Evolutionary conservation across 2,329 filamentous ascomycete species (phyloP).

Genomic region (Diaporthe vaccinii): DNA sequence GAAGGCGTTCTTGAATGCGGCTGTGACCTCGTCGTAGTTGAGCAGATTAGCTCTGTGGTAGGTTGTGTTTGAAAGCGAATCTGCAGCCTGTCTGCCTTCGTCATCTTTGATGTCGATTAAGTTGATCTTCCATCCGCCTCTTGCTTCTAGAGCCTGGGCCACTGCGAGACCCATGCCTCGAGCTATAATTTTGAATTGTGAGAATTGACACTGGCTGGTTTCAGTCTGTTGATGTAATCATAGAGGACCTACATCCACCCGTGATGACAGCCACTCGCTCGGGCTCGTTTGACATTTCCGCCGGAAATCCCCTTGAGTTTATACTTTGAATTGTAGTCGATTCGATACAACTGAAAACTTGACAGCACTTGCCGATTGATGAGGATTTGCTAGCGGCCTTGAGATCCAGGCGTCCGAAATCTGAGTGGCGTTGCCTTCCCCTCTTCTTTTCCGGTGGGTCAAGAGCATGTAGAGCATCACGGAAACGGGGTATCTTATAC

Average conservation of each 20-base stretch:
- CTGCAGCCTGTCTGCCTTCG: conserved; percentile 49
- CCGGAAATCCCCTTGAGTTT: rapidly evolving
- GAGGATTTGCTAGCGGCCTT: neutral
- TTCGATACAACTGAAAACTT: rapidly evolving
- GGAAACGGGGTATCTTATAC: conserved; percentile 29
- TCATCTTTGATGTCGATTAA: conserved; percentile 55
- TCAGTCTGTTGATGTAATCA: neutral
- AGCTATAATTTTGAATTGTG: conserved; percentile 45
- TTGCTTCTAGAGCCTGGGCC: conserved; percentile 53
- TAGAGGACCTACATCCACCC: conserved; percentile 26
- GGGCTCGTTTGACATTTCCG: neutral
- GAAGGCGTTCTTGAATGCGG: conserved; percentile 55
- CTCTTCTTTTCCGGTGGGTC: conserved; percentile 12
- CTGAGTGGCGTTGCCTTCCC: neutral
- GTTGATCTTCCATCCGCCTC: conserved; percentile 55
- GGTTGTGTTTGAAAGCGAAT: conserved; percentile 46
- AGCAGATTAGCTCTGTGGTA: conserved; percentile 56
- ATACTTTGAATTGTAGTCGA: too few species aligned
- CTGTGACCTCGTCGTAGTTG: conserved; percentile 47
- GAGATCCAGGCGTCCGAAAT: neutral
- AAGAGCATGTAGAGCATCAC: neutral
- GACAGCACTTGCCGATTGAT: too few species aligned
- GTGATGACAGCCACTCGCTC: conserved; percentile 32
- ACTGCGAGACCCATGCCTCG: conserved; percentile 59
- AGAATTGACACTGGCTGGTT: neutral